Conservation (phyloP, 192 early-diverging fungal genomes). For the Backusella tuberculispora region DNA sequence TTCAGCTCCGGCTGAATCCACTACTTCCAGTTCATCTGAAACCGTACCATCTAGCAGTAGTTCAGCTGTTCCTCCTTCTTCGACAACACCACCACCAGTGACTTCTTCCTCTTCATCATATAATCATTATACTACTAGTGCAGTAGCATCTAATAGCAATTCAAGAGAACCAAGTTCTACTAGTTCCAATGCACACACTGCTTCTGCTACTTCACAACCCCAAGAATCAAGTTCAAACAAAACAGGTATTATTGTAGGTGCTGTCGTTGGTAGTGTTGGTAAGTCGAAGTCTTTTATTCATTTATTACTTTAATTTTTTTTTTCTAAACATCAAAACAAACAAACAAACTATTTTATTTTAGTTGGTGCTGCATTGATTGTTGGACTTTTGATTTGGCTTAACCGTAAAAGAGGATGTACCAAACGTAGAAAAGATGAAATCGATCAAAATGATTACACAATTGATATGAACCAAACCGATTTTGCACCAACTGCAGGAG, state of each 20-base stretch:
- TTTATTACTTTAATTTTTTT: not conserved
- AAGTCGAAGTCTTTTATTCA: constrained; percentile 3
- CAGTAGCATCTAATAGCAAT: not conserved
- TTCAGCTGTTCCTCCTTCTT: not conserved
- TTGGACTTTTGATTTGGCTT: constrained; percentile 34
- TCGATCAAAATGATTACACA: constrained; percentile 18
- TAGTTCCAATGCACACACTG: not conserved
- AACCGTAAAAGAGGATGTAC: constrained; percentile 38
- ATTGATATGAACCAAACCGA: constrained; percentile 22
- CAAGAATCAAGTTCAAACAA: constrained; percentile 16
- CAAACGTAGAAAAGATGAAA: constrained; percentile 5
- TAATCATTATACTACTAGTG: not conserved
- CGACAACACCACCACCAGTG: not conserved
- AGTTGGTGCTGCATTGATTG: constrained; percentile 38
- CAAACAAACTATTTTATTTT: not conserved
- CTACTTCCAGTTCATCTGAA: not conserved
- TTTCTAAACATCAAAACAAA: not conserved
- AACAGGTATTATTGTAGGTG: constrained; percentile 36
- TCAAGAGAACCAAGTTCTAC: not conserved
- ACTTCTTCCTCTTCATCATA: constrained; percentile 9
- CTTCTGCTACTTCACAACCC: not conserved
- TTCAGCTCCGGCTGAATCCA: not conserved
- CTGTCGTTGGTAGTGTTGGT: constrained; percentile 41
- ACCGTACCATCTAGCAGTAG: not conserved
- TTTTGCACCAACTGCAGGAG: not conserved